Evolutionary conservation across 495 filamentous ascomycete species (phyloP), one percentile per base, ranked within the genome.

Genomic region (Penicillium samsonianum): DNA sequence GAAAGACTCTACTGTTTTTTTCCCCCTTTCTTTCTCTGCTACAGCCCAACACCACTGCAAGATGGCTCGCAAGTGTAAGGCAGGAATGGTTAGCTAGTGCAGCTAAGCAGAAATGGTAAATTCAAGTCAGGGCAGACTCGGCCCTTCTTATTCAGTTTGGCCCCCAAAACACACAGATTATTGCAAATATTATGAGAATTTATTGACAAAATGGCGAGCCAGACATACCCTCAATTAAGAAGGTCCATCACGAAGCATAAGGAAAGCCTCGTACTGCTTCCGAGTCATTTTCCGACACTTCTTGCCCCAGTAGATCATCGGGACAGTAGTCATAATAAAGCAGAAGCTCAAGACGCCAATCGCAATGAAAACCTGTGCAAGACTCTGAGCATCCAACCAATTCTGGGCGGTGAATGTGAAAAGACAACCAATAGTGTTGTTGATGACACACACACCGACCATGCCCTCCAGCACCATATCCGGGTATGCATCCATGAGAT

Each of bases 371-470:
- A 65, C 61, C 30, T 60, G 56, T 11, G 56, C 25, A 14, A 63
- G 25, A 30, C 16, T 54, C 53, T 60, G 53, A 14, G 57, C 53
- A 51, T 67, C 62, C 20, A 70, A 47, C 65, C 65, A 67, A 40
- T 48, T 49, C 26, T 54, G 28, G 11, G 62, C 65, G 3, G 57
- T 58, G 51, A 73, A 73, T 3, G 70, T 73, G 52, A 73, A 70
- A 33, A 73, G 60, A 44, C 69, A 72, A 16, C 67, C 69, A 19
- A 73, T 64, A 14, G 66, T 67, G 50, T 73, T 73, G 55, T 73
- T 73, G 56, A 73, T 72, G 23, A 73, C 67, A 12, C 67, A 62
- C 1, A 73, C 68, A 12, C 70, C 68, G 8, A 71, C 70, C 70
- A 73, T 73, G 12, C 70, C 70, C 50, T 73, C 69, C 3, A 73